Evolutionary conservation across 208 protist genomes (phyloP).

Genomic region (Phytomonas sp.): DNA sequence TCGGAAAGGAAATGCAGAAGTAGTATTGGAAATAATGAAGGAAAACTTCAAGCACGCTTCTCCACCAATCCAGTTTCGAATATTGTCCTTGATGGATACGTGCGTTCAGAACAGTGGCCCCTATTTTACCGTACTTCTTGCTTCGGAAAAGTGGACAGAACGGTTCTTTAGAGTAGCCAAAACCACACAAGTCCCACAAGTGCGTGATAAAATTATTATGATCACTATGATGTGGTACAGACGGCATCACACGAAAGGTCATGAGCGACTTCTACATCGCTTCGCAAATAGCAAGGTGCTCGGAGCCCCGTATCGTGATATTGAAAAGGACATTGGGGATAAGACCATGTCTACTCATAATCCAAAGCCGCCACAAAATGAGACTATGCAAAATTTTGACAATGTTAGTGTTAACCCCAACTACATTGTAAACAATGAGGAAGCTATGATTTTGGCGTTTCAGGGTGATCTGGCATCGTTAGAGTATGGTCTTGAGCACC

Average conservation of each 20-base stretch:
- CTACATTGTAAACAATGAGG: slow-evolving; percentile 50
- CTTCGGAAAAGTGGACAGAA: slow-evolving; percentile 83
- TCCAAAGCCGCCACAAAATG: slow-evolving; percentile 12
- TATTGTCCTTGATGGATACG: slow-evolving; percentile 72
- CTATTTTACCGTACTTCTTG: slow-evolving; percentile 66
- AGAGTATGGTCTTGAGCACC: slow-evolving; percentile 83
- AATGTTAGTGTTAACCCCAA: slow-evolving; percentile 32
- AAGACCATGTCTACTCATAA: neutral
- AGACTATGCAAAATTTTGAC: slow-evolving; percentile 26
- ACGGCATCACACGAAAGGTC: slow-evolving; percentile 67
- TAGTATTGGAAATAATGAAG: slow-evolving; percentile 69
- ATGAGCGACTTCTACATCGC: slow-evolving; percentile 60
- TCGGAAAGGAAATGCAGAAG: slow-evolving; percentile 39
- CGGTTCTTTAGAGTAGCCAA: slow-evolving; percentile 83
- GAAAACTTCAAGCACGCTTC: slow-evolving; percentile 66
- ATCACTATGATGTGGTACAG: slow-evolving; percentile 69
- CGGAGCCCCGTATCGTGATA: slow-evolving; percentile 42
- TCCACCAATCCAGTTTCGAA: slow-evolving; percentile 42
- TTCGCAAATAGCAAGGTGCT: slow-evolving; percentile 67
- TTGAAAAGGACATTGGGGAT: slow-evolving; percentile 21
- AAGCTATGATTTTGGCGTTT: slow-evolving; percentile 66
- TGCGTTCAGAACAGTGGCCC: slow-evolving; percentile 60
- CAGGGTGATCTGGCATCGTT: slow-evolving; percentile 83
- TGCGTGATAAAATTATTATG: slow-evolving; percentile 67
- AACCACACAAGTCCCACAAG: slow-evolving; percentile 27